These are phyloP conservation scores for Colletotrichum sp. DNA, from an alignment of 2,329 filamentous ascomycete species.

Conservation along the genomic window DNA sequence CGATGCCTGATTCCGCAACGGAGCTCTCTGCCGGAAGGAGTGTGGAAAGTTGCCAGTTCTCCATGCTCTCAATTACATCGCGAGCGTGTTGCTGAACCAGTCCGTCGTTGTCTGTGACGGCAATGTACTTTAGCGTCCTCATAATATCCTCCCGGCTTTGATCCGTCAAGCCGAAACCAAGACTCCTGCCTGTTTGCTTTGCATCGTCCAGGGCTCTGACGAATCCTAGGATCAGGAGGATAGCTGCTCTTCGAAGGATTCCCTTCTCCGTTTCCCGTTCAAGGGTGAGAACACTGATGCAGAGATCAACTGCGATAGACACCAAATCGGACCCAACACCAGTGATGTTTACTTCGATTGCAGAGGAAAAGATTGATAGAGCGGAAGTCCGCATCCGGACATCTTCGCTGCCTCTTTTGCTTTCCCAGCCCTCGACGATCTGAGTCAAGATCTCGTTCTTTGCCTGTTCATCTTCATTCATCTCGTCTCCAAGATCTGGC, in stretches of 20 bases:
- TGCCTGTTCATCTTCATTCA: slow-evolving; percentile 46
- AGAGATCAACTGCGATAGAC: slow-evolving; percentile 65
- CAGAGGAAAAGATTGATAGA: slow-evolving; percentile 66
- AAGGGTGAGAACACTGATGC: slow-evolving; percentile 65
- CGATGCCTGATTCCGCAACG: neutral
- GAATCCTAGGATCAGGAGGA: slow-evolving; percentile 67
- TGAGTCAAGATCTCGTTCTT: slow-evolving; percentile 52
- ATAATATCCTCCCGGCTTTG: slow-evolving; percentile 66
- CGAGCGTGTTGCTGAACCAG: slow-evolving; percentile 70
- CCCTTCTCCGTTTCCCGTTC: slow-evolving; percentile 65
- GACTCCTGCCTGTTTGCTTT: slow-evolving; percentile 46
- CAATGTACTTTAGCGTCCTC: slow-evolving; percentile 67
- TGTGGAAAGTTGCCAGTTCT: slow-evolving; percentile 63
- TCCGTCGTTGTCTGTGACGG: slow-evolving; percentile 69
- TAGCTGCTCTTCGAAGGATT: slow-evolving; percentile 71
- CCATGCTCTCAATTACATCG: slow-evolving; percentile 70
- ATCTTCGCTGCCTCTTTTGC: slow-evolving; percentile 24
- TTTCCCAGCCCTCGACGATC: slow-evolving; percentile 24
- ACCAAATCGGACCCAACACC: slow-evolving; percentile 59
- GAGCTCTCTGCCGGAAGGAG: slow-evolving; percentile 40
- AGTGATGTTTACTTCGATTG: slow-evolving; percentile 64
- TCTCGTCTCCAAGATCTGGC: slow-evolving; percentile 51
- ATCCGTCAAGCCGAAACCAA: slow-evolving; percentile 60
- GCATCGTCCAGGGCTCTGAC: slow-evolving; percentile 63
- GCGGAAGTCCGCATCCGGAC: slow-evolving; percentile 73